A percentile compares a stretch with the other conserved stretches of the same genome.
Evolutionary conservation across 371 early-diverging fungal genomes (phyloP).

Genomic region (Saksenaea vasiformis): DNA sequence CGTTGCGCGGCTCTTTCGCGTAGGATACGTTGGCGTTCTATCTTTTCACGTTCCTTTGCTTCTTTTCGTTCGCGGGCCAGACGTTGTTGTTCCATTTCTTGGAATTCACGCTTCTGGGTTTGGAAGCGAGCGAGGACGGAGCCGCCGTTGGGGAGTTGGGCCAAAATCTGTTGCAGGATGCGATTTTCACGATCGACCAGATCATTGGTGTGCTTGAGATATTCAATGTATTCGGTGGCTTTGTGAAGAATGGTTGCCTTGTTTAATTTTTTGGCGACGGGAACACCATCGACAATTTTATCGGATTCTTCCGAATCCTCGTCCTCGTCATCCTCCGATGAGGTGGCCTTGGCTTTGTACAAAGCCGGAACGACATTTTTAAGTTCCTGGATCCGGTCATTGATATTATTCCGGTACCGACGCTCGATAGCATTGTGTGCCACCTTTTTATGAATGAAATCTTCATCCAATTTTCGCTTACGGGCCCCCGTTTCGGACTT

Average conservation of each 20-base stretch:
- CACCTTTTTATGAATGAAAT: slow-evolving; percentile 62
- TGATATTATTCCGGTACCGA: slow-evolving; percentile 89
- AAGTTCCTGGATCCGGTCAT: slow-evolving; percentile 84
- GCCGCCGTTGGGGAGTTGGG: slow-evolving; percentile 54
- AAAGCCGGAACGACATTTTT: slow-evolving; percentile 83
- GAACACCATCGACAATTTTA: slow-evolving; percentile 57
- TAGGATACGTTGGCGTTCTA: slow-evolving; percentile 22
- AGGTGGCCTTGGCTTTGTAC: slow-evolving; percentile 46
- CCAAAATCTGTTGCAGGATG: slow-evolving; percentile 46
- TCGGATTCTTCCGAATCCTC: slow-evolving; percentile 50
- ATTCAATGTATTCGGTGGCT: slow-evolving; percentile 83
- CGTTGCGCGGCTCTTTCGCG: slow-evolving; percentile 35
- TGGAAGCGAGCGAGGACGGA: slow-evolving; percentile 31
- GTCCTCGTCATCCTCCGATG: slow-evolving; percentile 45
- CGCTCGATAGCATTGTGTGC: slow-evolving; percentile 92
- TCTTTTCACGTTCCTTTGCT: slow-evolving; percentile 22
- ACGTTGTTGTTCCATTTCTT: slow-evolving; percentile 21
- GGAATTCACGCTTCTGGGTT: slow-evolving; percentile 25
- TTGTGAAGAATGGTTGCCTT: slow-evolving; percentile 86
- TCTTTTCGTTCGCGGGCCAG: slow-evolving; percentile 27
- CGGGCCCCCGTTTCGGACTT: not conserved
- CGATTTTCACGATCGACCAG: slow-evolving; percentile 51
- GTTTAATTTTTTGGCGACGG: slow-evolving; percentile 76
- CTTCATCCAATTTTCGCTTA: not conserved
- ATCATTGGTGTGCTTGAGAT: slow-evolving; percentile 61